Evolutionary conservation across 345 rosid species (phyloP).

Genomic region (Dipteronia dyeriana): DNA sequence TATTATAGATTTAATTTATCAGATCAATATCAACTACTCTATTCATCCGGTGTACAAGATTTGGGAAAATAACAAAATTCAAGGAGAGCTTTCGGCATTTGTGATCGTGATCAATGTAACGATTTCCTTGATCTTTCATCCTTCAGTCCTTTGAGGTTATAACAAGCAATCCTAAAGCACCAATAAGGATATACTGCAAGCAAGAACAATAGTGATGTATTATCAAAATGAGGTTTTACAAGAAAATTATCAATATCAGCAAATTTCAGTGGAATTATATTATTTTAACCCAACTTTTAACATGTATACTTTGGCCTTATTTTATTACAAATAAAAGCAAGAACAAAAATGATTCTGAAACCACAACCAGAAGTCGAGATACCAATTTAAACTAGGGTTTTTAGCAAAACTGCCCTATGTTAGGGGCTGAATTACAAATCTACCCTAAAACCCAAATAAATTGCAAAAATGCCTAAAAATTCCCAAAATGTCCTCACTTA

Average conservation of each 20-base stretch:
- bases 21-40: not conserved
- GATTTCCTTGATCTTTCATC: slow-evolving; percentile 2
- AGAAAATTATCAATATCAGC: not conserved
- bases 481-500: too few relatives aligned
- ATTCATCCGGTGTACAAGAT: not conserved
- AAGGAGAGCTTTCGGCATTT: not conserved
- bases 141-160: slow-evolving; percentile 83
- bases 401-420: too few relatives aligned
- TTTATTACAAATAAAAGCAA: not conserved
- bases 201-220: not conserved
- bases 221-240: not conserved
- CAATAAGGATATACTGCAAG: slow-evolving; percentile 81
- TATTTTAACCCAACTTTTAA: not conserved
- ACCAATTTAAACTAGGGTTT: not conserved
- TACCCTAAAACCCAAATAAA: too few relatives aligned
- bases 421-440: too few relatives aligned
- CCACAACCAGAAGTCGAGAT: not conserved
- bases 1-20: not conserved
- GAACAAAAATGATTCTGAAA: not conserved
- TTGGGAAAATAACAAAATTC: not conserved
- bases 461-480: too few relatives aligned
- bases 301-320: not conserved
- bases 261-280: not conserved
- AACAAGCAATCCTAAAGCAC: slow-evolving; percentile 83
- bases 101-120: not conserved